Base-by-base conservation (phyloP, 352 stramenopile genomes). In the Pythium insidiosum region DNA sequence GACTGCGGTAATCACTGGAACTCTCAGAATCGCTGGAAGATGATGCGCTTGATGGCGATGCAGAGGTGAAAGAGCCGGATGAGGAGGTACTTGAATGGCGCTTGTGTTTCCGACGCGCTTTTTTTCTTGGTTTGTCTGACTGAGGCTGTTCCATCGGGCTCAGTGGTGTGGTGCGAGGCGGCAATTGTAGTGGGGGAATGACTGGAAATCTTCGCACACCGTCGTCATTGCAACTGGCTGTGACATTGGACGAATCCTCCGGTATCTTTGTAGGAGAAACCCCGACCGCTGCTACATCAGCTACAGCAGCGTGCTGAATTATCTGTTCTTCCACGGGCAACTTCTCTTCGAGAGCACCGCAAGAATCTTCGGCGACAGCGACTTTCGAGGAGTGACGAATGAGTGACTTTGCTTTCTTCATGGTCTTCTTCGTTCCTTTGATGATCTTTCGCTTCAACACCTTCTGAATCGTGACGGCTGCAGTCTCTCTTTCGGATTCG, bases 341-440 rank as follows among this genome's bases (percentile, higher is more conserved):
- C n/a, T n/a, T n/a, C n/a, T n/a, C n/a, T n/a, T n/a, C n/a, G 7
- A 6, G 15, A 6, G 12, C 37, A 13, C 11, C 23, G 5, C 2
- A 34, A 12, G 10, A 29, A 34, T n/a, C n/a, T 16, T 73, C 55
- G n/a, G 67, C 61, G 3, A 47, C 58, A 7, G 73, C 64, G 4
- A 81, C 53, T 18, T 63, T 63, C 12, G 66, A 61, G 6, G 69
- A 73, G 41, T 71, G 56, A 9, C 69, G 63, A 20, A 78, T 66
- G 29, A 76, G 53, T 37, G 64, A 66, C 33, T 55, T 68, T 7
- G 50, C 50, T 34, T 53, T 59, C 28, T 53, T 47, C 7, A 61
- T 26, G 10, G 51, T 54, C 9, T 36, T 33, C 29, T 41, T 44
- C 4, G 51, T 60, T 20, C 53, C 31, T 16, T 46, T 25, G 18